Evolutionary conservation across 371 early-diverging fungal species (phyloP), one percentile per base, ranked within the genome.

Genomic region (Syncephalis plumigaleata): DNA sequence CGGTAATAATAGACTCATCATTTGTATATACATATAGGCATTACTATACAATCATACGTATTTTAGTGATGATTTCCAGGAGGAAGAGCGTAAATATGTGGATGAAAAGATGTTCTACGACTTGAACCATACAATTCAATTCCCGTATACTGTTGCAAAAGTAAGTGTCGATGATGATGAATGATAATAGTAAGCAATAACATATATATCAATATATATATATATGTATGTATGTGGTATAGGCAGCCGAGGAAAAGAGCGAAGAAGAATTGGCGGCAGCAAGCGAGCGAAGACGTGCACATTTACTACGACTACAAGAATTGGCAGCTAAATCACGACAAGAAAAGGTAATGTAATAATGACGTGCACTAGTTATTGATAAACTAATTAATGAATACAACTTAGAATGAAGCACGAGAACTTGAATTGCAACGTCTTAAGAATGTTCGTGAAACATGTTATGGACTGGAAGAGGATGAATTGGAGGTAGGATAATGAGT

Each of bases 281-380:
- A 16, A 76, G 82, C 5, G 80, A 77, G 3, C 79, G 76, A 50
- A 64, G 72, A n/a, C 71, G 79, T 26, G 85, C 83, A 42, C 81
- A 84, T 51, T 71, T 78, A 17, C 66, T 64, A 47, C 61, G 83
- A 39, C 56, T 92, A 52, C 72, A 79, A 31, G 87, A 87, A 50
- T 75, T 79, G 49, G 84, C 83, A 1, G 86, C 80, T 2, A 78
- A 75, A 51, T 71, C 77, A 45, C 73, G 87, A 13, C 65, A 76
- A 46, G 83, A 87, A 48, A 90, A 91, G 67, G 76, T 83, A 57
- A 49, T 53, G 39, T 18, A 53, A 0, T 20, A n/a, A 38, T 18
- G 3, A n/a, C 26, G 18, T 44, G 1, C 15, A 15, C 26, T 18
- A 39, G 16, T 25, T 37, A 44, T 23, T 11, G 40, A 8, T 20